Evolutionary conservation across 169 alveolate genomes (phyloP), one percentile per base, ranked within the genome.

Genomic region (Eimeria maxima): DNA sequence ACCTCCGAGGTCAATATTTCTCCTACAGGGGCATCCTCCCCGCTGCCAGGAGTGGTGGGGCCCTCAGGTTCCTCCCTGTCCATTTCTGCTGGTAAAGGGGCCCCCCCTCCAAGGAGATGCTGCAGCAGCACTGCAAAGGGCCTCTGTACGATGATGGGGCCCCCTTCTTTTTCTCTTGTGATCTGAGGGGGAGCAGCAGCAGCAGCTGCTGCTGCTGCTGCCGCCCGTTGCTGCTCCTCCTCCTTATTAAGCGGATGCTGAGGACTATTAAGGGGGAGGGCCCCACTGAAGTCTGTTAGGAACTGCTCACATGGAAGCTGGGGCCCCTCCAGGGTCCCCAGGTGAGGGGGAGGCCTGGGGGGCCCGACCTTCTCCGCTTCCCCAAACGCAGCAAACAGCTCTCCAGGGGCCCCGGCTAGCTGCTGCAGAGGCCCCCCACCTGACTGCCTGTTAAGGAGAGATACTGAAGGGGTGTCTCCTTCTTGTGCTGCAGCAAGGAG

Each of bases 71-170:
- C 53, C 5, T 71, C 81, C 38, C 38, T 11, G n/a, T 71, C 81
- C 11, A 71, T 7, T 18, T 71, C 81, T 38, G 42, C 20, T 22
- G 81, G 81, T 38, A 76, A 73, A 10, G 47, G 69, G 55, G 69
- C 42, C 53, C 50, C 87, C 67, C 67, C 67, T 44, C 95, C 88
- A 38, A 69, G 87, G 6, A 89, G 57, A 45, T 89, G 87, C 45
- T 89, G 55, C 55, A 89, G 87, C 14, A 89, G 84, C 74, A 60
- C 74, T 22, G 84, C 87, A 45, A 73, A 69, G 24, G 95, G 95
- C 50, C 69, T 65, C 29, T 74, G 55, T 4, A 89, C 27, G 22
- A 89, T 24, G 74, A 71, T 45, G 73, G 53, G 87, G 55, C 95
- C 95, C 47, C 38, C 27, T 18, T 71, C 81, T 71, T n/a, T 71